Base-by-base conservation (phyloP, 2,329 filamentous ascomycete species). In the Amauroascus niger region DNA sequence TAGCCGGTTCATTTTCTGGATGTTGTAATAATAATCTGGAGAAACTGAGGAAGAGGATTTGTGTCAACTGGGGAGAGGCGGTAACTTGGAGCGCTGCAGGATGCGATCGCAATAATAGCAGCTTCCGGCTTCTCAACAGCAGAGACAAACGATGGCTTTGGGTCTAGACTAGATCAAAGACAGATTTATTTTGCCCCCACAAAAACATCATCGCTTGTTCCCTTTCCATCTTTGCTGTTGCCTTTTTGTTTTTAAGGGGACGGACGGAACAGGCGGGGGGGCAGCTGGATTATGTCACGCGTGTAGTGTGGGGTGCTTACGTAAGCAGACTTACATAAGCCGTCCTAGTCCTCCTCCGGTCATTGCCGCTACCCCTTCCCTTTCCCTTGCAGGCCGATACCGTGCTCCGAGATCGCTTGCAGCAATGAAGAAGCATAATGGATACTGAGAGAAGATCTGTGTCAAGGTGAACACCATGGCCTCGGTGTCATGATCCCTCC, bases 1-100 rank as follows among this genome's bases (percentile, higher is more conserved):
- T 63, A 98, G 79, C 64, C 93, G 87, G 71, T 98, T 97, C 93
- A 98, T 97, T 59, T 53, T 77, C 2, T n/a, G 28, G 41, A 6
- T 3, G 22, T 24, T 44, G n/a, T 43, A 20, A 8, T 13, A 20
- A 32, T 71, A 57, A 49, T 18, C 9, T 32, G 5, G 5, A 2
- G 6, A 32, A n/a, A 3, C 33, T 4, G 26, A 24, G 18, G 3
- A 22, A 33, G 1, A 20, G 9, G 44, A n/a, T n/a, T 8, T 7
- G 44, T 18, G 18, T n/a, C n/a, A 11, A 9, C 43, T 24, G 26
- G 9, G 2, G 18, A 13, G 11, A 8, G 8, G 26, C 9, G 9
- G 26, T 30, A 9, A 9, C 5, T 30, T 30, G 26, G 9, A 30
- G 9, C 9, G 26, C 26, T 30, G 26, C 26, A 4, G 5, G 26